Evolutionary conservation across 148 eudicot species (phyloP).

Genomic region (Simmondsia chinensis): DNA sequence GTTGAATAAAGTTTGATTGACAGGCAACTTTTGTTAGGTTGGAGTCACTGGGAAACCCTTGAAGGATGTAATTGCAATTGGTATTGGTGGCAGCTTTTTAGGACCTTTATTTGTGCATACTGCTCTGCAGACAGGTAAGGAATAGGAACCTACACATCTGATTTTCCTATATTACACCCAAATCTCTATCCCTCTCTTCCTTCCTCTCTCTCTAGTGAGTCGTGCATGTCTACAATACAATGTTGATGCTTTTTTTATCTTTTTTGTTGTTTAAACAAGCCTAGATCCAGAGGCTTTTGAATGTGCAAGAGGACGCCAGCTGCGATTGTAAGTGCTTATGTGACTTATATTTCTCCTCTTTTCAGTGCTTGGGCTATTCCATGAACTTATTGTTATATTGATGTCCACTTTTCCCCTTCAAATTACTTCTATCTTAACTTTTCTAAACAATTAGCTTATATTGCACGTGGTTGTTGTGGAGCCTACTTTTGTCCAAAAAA

Average conservation of each 20-base stretch:
- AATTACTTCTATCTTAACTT: no score
- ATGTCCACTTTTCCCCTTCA: no score
- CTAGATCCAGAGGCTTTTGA: constrained; percentile 71
- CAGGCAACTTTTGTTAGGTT: constrained; percentile 32
- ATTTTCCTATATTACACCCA: no score
- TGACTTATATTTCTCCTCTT: background rate
- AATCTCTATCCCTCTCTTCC: no score
- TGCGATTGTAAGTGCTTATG: constrained; percentile 79
- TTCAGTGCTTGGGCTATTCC: constrained; percentile 1
- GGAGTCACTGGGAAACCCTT: constrained; percentile 88
- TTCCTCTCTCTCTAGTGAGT: no score
- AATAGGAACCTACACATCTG: background rate
- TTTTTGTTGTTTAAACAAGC: constrained; percentile 6
- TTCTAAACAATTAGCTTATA: no score
- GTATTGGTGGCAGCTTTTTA: constrained; percentile 96
- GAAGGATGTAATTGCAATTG: constrained; percentile 74
- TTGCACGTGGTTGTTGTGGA: no score
- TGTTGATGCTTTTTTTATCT: background rate
- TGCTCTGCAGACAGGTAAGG: constrained; percentile 94
- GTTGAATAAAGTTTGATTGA: background rate
- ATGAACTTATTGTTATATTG: no score
- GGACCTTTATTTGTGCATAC: constrained; percentile 98
- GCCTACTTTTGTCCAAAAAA: no score
- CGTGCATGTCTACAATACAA: no score
- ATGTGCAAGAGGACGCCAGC: constrained; percentile 80